Base-by-base conservation (phyloP, 2,329 filamentous ascomycete species). In the Aspergillus uvarum region DNA sequence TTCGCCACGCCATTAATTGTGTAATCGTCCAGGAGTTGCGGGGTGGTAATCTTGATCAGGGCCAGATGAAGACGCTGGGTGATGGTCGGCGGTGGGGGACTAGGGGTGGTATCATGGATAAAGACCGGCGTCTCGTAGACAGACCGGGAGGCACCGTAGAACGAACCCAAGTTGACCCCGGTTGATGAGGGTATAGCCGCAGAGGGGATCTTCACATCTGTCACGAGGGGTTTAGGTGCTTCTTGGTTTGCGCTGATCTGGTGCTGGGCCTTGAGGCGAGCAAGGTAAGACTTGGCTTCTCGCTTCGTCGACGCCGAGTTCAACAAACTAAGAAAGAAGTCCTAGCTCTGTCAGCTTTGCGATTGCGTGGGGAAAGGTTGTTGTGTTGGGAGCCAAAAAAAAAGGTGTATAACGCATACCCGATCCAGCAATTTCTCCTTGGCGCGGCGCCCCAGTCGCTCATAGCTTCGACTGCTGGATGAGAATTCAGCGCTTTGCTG, bases 301-400 rank as follows among this genome's bases (percentile, higher is more conserved):
- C 95, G 87, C 76, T 93, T 96, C 0, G 94, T 97, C 5, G 93
- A 90, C 11, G 92, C 92, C 19, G 93, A 92, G 70, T 91, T 91
- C 32, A 99, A 82, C 3, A 98, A 85, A 16, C 92, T 93, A 32
- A 96, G 83, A 68, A 96, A 88, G 69, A 96, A 89, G 71, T 96
- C 91, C 89, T 92, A 65, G 12, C 38, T 7, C 5, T 7, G 47
- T 65, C 52, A 64, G 58, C 21, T 56, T 44, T 19, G 38, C 21
- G 29, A 29, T 29, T 10, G 26, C 7, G 26, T 29, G 26, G 26
- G 7, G 7, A 29, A 29, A 29, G 26, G 26, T 29, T 8, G 26
- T 29, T 29, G 26, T 29, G 26, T 29, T 2, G 3, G 26, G 26
- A 22, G 7, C 3, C 26, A 29, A 29, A 8, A 29, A 8, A 29